Conservation (phyloP, 208 protist species). For the Willaertia magna region DNA sequence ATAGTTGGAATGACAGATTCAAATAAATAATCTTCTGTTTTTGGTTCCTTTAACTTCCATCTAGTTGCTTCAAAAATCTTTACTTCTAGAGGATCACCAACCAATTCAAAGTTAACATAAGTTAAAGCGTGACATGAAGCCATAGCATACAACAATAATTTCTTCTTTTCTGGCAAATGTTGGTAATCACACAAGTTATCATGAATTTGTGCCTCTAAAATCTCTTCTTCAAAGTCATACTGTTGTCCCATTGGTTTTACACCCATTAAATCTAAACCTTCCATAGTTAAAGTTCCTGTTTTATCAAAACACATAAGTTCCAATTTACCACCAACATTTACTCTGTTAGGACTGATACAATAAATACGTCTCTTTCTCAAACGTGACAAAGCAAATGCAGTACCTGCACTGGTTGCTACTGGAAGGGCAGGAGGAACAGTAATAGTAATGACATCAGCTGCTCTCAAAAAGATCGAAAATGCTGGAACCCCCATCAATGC, state of each 20-base stretch:
- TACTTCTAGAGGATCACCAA: conserved; percentile 52
- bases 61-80: conserved; percentile 42
- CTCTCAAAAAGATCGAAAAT: neutral
- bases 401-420: conserved; percentile 45
- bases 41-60: conserved; percentile 9
- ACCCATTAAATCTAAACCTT: conserved; percentile 32
- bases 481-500: neutral
- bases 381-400: conserved; percentile 30
- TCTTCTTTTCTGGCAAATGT: neutral
- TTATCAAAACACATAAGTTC: conserved; percentile 50
- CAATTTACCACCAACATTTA: conserved; percentile 36
- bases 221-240: neutral
- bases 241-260: neutral
- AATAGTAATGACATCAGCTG: conserved; percentile 26
- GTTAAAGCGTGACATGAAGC: conserved; percentile 36
- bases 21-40: neutral
- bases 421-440: conserved; percentile 45
- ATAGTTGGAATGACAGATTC: neutral
- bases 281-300: conserved; percentile 48
- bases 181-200: neutral
- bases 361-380: conserved; percentile 38
- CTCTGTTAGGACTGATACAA: conserved; percentile 38
- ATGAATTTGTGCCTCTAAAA: neutral
- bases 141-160: conserved; percentile 16
- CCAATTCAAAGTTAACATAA: conserved; percentile 19